Evolutionary conservation across 257 asterid genomes (phyloP).

Genomic region (Leonotis leonurus): DNA sequence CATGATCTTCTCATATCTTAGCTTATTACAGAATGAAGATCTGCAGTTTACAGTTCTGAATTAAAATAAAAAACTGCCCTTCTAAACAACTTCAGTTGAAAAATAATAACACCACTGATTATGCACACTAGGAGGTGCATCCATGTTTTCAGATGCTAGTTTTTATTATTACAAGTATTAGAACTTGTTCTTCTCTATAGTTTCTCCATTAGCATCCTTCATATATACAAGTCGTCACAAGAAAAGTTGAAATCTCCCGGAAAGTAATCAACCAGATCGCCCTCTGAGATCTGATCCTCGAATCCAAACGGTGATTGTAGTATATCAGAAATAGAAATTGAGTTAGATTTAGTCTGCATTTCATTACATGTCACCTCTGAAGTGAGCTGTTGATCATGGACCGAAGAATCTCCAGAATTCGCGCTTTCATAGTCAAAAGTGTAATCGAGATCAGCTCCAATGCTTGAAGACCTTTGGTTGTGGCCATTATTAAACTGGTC

Average conservation of each 20-base stretch:
- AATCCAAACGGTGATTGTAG: conserved; percentile 34
- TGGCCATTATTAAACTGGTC: conserved; percentile 39
- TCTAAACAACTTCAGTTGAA: conserved; percentile 12
- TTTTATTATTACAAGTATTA: not conserved
- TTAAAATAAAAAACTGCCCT: not conserved
- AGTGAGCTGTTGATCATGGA: conserved; percentile 16
- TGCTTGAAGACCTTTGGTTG: conserved; percentile 10
- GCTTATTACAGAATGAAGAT: conserved; percentile 6
- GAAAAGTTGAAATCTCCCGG: conserved; percentile 32
- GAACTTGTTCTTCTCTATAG: conserved; percentile 22
- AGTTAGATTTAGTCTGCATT: conserved; percentile 11
- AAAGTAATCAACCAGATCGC: conserved; percentile 32
- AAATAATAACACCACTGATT: not conserved
- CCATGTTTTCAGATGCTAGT: not conserved
- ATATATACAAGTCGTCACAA: conserved; percentile 31
- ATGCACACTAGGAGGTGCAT: not conserved
- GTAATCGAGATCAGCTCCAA: conserved; percentile 7
- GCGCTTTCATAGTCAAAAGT: conserved; percentile 9
- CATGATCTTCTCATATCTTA: not conserved
- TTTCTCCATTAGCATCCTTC: conserved; percentile 11
- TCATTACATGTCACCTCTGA: conserved; percentile 30
- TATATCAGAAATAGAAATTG: conserved; percentile 26
- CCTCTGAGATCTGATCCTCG: conserved; percentile 34
- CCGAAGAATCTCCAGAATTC: conserved; percentile 28
- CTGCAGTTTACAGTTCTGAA: not conserved